Evolutionary conservation across 208 protist species (phyloP).

Genomic region (Sergeia podlipaevii): DNA sequence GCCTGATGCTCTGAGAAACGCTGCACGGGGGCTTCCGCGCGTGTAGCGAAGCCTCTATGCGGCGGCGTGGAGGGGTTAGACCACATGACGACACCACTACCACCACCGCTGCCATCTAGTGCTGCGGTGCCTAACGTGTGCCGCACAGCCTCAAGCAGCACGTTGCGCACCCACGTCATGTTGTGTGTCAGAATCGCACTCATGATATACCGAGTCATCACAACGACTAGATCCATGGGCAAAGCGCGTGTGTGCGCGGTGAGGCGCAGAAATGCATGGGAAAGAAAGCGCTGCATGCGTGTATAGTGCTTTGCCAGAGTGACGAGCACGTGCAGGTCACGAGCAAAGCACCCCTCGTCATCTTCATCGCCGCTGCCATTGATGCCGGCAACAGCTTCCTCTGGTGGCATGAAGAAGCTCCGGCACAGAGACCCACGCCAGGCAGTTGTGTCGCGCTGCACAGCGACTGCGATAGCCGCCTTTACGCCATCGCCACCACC

Average conservation of each 20-base stretch:
- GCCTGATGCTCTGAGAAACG: too few species aligned
- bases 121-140: neutral
- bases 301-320: conserved; percentile 53
- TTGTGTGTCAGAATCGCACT: neutral
- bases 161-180: neutral
- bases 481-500: too few species aligned
- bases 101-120: neutral
- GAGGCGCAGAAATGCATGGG: conserved; percentile 37
- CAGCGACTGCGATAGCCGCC: too few species aligned
- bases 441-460: too few species aligned
- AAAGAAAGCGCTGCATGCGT: conserved; percentile 43
- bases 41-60: too few species aligned
- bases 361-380: too few species aligned
- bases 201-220: conserved; percentile 8
- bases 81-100: neutral
- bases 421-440: too few species aligned
- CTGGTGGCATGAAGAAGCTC: too few species aligned
- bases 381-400: too few species aligned
- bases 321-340: conserved; percentile 27
- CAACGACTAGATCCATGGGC: neutral
- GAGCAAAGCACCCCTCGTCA: neutral
- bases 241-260: neutral
- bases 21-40: too few species aligned
- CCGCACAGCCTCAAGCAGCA: conserved; percentile 5
- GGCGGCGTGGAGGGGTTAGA: too few species aligned